Conservation (phyloP, 352 stramenopile genomes). For the Globisporangium ultimum region DNA sequence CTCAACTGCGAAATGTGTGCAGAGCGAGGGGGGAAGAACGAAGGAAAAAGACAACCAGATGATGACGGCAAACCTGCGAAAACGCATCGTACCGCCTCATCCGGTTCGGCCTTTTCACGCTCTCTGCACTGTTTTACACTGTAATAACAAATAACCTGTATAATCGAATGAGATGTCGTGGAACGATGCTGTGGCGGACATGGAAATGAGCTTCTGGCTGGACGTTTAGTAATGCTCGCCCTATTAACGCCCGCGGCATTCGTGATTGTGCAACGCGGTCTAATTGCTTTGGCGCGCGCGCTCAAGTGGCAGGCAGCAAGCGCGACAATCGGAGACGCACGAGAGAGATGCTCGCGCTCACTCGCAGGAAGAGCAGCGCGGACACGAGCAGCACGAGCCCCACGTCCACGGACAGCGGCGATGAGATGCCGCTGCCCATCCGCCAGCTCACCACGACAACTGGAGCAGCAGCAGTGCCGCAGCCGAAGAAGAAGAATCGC, state of each 20-base stretch:
- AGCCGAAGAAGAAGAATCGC: conserved; percentile 11
- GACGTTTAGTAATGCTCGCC: conserved; percentile 2
- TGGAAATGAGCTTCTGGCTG: conserved; percentile 12
- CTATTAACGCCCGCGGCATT: not conserved
- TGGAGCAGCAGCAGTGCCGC: not conserved
- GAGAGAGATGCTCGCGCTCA: conserved; percentile 14
- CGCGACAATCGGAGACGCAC: not conserved
- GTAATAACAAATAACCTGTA: not conserved
- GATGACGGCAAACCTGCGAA: not conserved
- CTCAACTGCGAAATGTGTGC: conserved; percentile 9
- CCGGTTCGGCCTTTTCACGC: not conserved
- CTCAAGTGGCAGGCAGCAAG: not conserved
- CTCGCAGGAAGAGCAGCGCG: conserved; percentile 16
- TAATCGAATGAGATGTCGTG: not conserved
- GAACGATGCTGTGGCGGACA: not conserved
- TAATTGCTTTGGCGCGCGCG: not conserved
- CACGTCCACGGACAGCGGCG: conserved; percentile 12
- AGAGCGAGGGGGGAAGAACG: conserved; percentile 9
- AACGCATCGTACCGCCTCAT: not conserved
- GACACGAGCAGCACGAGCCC: conserved; percentile 19
- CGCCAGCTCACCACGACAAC: not conserved
- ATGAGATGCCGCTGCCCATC: conserved; percentile 10
- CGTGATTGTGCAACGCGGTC: conserved; percentile 7
- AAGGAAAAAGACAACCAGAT: conserved; percentile 3
- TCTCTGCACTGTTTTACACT: not conserved